Conservation (phyloP, 225 moss, liverwort and hornwort species). For the Pseudoscleropodium purum region DNA sequence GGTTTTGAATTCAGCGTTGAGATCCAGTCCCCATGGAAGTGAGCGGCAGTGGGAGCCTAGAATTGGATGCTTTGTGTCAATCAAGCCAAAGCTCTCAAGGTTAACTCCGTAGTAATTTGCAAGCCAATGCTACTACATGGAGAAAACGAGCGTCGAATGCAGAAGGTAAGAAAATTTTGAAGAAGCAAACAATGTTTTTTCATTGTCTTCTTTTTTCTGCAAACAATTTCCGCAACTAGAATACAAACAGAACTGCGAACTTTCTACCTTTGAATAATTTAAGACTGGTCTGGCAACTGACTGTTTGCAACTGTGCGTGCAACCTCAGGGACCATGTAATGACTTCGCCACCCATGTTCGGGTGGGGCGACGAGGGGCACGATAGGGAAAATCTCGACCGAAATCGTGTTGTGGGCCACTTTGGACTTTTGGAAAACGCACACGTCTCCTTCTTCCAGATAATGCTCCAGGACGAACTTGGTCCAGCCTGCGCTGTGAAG, state of each 20-base stretch:
- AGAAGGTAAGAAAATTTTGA: neutral
- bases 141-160: neutral
- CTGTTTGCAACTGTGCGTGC: neutral
- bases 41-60: neutral
- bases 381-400: slow-evolving; percentile 13
- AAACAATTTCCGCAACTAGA: neutral
- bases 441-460: slow-evolving; percentile 28
- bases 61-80: neutral
- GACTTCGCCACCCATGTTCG: slow-evolving; percentile 10
- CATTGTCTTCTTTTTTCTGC: neutral
- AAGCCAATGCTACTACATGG: too few species aligned
- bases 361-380: neutral
- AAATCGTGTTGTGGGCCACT: neutral
- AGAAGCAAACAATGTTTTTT: neutral
- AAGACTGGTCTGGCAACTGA: neutral
- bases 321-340: neutral
- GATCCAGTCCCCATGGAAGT: neutral
- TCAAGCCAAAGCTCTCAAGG: neutral
- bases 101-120: neutral
- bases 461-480: slow-evolving; percentile 32
- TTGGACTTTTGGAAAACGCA: slow-evolving; percentile 18
- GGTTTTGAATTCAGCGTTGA: neutral
- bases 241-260: neutral
- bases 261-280: neutral
- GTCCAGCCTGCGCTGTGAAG: slow-evolving; percentile 25